Evolutionary conservation across 108 stramenopile genomes (phyloP).

Genomic region (Asterionellopsis glacialis): DNA sequence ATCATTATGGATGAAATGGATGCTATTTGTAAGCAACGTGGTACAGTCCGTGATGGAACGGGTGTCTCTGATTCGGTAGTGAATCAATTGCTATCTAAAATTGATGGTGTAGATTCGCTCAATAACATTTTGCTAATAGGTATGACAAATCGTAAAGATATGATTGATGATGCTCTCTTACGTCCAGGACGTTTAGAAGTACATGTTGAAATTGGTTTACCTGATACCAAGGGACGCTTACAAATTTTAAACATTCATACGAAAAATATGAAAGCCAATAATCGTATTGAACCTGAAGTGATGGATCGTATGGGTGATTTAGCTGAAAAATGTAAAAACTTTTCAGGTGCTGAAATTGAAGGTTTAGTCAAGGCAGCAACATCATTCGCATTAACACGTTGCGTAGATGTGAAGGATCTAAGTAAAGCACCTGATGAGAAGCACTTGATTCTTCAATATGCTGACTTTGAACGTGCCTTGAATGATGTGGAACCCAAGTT

Average conservation of each 20-base stretch:
- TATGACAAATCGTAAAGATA: constrained; percentile 99
- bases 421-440: constrained; percentile 85
- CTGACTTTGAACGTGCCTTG: constrained; percentile 88
- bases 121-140: constrained; percentile 99
- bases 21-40: constrained; percentile 97
- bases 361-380: constrained; percentile 96
- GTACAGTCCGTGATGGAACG: constrained; percentile 86
- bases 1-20: constrained; percentile 99
- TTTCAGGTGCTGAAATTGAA: constrained; percentile 98
- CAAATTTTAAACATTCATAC: constrained; percentile 98
- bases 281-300: constrained; percentile 80
- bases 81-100: constrained; percentile 98
- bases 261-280: constrained; percentile 81
- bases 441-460: constrained; percentile 71
- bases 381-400: constrained; percentile 89
- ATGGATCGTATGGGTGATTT: constrained; percentile 72
- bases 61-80: constrained; percentile 98
- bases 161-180: constrained; percentile 98
- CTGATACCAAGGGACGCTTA: constrained; percentile 87
- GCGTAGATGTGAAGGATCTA: constrained; percentile 91
- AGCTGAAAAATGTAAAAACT: constrained; percentile 92
- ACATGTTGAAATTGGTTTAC: constrained; percentile 98
- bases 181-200: constrained; percentile 98
- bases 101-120: constrained; percentile 97
- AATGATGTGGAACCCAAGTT: constrained; percentile 93